Evolutionary conservation across 2,329 filamentous ascomycete genomes (phyloP).

Genomic region (Colletotrichum paranaense): DNA sequence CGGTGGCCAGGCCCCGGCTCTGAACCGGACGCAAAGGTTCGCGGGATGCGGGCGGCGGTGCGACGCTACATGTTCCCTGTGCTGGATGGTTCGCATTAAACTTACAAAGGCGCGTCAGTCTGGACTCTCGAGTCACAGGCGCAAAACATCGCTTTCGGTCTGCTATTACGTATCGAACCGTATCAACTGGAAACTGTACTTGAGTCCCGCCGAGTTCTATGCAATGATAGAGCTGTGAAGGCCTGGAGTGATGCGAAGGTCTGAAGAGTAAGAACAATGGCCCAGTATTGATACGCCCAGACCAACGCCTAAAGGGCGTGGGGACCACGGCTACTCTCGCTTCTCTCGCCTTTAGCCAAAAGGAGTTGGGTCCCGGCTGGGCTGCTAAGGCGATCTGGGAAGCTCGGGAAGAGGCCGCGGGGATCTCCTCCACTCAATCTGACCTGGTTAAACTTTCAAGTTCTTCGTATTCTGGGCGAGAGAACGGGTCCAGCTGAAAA

Average conservation of each 20-base stretch:
- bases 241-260: not conserved
- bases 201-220: not conserved
- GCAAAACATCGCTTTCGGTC: no score
- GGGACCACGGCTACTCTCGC: not conserved
- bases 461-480: not conserved
- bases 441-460: not conserved
- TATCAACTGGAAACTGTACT: no score
- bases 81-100: not conserved
- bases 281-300: constrained; percentile 22
- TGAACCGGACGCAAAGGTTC: not conserved
- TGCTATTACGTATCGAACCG: not conserved
- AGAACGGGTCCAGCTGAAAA: not conserved
- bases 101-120: not conserved
- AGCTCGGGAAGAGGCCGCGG: not conserved
- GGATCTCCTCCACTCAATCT: not conserved
- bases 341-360: not conserved
- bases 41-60: not conserved
- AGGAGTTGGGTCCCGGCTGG: not conserved
- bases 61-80: not conserved
- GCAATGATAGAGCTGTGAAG: not conserved
- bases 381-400: constrained; percentile 12
- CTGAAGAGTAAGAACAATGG: not conserved
- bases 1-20: not conserved
- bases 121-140: not conserved
- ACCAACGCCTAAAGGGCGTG: not conserved